Evolutionary conservation across 2,329 filamentous ascomycete genomes (phyloP), one percentile per base, ranked within the genome.

Genomic region (Fusarium mexicanum): DNA sequence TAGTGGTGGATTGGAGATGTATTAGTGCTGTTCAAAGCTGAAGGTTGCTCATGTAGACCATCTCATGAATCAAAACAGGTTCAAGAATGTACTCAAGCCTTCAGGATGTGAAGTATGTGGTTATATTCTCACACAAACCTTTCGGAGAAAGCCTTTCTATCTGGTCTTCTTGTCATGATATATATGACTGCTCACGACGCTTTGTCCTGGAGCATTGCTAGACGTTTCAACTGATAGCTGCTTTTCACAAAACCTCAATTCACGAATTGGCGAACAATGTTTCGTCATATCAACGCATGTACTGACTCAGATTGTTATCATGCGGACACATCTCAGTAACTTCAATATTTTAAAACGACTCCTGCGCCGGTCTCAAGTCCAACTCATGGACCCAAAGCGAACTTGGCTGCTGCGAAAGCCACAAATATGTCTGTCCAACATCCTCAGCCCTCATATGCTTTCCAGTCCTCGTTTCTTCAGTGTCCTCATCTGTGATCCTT

Each of bases 361-460:
- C 74, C 8, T 77, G 74, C 1, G 75, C 72, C 1, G 74, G 75
- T 10, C 75, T 59, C 63, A 77, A 59, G 24, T 76, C 75, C 44
- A 77, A 17, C 16, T 77, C 70, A 55, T 77, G 67, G 22, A 70
- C 50, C 75, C 72, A 77, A 3, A 77, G 60, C 11, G 69, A 73
- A 7, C 62, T 64, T 4, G 63, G 67, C 61, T 72, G 70, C 29
- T 67, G 67, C 2, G 70, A 72, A 11, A 77, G 79, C 83, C 84
- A 89, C 14, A 90, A 74, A 78, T 90, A 90, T 7, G 86, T 86
- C 79, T 87, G 86, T 6, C 88, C 88, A 8, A 91, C 87, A 33
- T 86, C 87, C 77, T 90, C 87, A 1, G 87, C 87, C 58, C 86
- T 86, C 82, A 90, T 91, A 65, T 85, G 87, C 83, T 88, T 88